Evolutionary conservation across 345 rosid genomes (phyloP), one percentile per base, ranked within the genome.

Genomic region (Lepidium didymum): DNA sequence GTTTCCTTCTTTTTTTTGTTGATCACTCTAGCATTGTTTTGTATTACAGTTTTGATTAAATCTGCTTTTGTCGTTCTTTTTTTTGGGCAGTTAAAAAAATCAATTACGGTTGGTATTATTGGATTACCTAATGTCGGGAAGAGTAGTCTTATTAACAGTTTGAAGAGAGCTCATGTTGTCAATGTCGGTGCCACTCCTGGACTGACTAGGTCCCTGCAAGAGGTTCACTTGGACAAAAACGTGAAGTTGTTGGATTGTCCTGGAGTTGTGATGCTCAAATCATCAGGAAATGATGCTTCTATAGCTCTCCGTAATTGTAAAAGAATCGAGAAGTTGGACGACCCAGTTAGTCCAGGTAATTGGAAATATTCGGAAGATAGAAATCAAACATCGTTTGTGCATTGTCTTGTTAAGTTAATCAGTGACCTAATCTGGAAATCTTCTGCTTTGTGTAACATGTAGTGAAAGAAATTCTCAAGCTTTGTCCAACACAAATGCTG

Each of bases 71-170:
- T 41, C 57, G 23, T 23, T 56, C 58, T 73, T 51, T 69, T 6
- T 6, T 29, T 29, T 29, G 33, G 31, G 68, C 96, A 93, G 98
- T 85, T 93, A 23, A 94, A 87, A 76, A 94, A 91, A 77, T 83
- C 96, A 10, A 89, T 94, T 19, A 94, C 97, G 13, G 96, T 94
- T 23, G 97, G 97, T 55, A 75, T 94, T 29, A 87, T 94, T 47
- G 99, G 99, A 57, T 80, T 91, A 61, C 97, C 97, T 66, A 94
- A 91, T 83, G 99, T 94, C 21, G 99, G 97, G 59, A 94, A 94
- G 87, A 94, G 99, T 77, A 94, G 99, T 81, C 87, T 94, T 59
- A 94, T 94, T 40, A 94, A 94, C 83, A 94, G 99, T 81, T 84
- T 94, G 82, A 94, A 91, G 81, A 86, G 97, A 78, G 79, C 84